phyloP scores from a whole-genome alignment of 495 filamentous ascomycete genomes.

The Xylaria palmicola region DNA sequence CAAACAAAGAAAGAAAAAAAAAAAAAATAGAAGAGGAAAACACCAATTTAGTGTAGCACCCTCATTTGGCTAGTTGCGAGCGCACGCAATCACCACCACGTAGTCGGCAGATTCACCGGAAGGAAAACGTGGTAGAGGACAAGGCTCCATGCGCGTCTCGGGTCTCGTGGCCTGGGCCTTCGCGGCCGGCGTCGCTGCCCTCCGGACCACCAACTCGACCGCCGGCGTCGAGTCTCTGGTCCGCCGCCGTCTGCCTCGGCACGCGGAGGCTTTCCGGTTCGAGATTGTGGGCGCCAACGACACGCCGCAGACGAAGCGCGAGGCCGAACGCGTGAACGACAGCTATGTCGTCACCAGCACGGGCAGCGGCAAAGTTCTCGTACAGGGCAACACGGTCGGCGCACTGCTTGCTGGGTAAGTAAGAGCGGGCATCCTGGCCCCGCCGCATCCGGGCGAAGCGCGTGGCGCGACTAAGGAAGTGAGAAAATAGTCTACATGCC shows the following conservation, averaged over 20 bases:
- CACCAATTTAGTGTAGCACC: no score
- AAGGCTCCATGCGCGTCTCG: constrained; percentile 16
- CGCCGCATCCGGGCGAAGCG: background rate
- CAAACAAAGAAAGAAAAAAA: no score
- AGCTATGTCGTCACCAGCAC: constrained; percentile 41
- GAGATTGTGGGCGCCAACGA: constrained; percentile 22
- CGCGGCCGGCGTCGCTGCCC: constrained; percentile 13
- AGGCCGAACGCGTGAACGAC: constrained; percentile 34
- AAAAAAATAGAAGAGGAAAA: no score
- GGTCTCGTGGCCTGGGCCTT: constrained; percentile 16
- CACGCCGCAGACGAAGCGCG: constrained; percentile 6
- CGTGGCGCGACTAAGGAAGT: background rate
- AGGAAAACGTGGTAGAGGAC: background rate
- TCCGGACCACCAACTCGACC: constrained; percentile 33
- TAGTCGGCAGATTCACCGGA: no score
- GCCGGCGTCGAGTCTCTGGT: constrained; percentile 47
- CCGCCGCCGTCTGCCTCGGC: constrained; percentile 44
- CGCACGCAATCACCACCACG: no score
- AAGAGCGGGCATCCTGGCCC: no score
- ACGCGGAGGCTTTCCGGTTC: constrained; percentile 44
- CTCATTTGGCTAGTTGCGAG: background rate
- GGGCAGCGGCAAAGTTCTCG: constrained; percentile 39
- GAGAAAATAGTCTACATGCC: constrained; percentile 41
- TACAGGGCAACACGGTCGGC: constrained; percentile 47
- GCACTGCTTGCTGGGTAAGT: constrained; percentile 48